Conservation (phyloP, 2,329 filamentous ascomycete species). For the Albifimbria verrucaria region DNA sequence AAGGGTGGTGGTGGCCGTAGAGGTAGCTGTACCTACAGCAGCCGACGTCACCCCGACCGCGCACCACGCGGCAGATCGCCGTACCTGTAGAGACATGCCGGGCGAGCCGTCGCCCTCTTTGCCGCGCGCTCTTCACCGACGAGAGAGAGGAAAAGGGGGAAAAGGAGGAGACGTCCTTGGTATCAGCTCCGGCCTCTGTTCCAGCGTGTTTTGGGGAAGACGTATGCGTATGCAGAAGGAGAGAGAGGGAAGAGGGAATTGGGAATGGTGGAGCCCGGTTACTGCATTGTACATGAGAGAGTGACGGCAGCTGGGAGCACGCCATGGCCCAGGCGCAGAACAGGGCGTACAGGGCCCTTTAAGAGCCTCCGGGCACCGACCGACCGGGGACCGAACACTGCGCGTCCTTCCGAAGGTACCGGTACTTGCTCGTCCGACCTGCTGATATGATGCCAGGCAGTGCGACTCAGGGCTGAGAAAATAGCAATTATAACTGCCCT, state of each 20-base stretch:
- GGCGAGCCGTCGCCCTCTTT: background rate
- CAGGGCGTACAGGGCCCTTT: background rate
- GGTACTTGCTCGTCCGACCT: too few relatives aligned
- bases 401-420: too few relatives aligned
- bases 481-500: too few relatives aligned
- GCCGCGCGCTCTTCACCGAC: conserved; percentile 3
- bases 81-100: conserved; percentile 30
- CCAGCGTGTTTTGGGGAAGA: background rate
- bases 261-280: background rate
- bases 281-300: background rate
- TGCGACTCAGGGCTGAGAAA: too few relatives aligned
- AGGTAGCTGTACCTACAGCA: conserved; percentile 14
- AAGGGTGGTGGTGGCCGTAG: conserved; percentile 8
- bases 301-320: background rate
- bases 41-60: conserved; percentile 23
- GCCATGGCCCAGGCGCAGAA: background rate
- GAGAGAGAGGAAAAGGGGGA: background rate
- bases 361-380: background rate
- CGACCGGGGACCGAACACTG: background rate
- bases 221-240: background rate
- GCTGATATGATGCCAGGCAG: too few relatives aligned
- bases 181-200: too few relatives aligned
- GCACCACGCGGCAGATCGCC: conserved; percentile 23
- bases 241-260: background rate
- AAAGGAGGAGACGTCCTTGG: too few relatives aligned